Base-by-base conservation (phyloP, 768 basidiomycete species). In the Rhodotorula kratochvilovae region DNA sequence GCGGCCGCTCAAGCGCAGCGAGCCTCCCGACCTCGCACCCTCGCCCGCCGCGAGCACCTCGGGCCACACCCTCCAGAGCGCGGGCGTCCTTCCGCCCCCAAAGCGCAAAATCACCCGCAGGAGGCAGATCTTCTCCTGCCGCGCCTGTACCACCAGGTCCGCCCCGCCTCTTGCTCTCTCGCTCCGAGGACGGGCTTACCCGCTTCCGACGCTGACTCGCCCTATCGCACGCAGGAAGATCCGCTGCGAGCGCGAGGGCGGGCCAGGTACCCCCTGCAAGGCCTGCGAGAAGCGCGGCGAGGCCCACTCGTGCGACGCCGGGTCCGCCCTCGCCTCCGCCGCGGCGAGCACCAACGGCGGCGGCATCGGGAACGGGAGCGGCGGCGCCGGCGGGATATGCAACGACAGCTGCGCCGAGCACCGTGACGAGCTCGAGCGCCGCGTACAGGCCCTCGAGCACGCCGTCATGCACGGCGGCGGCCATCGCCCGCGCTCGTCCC, bases 271-370 rank as follows among this genome's bases (percentile, higher is more conserved):
- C 35, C 35, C 70, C 15, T 71, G 70, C 51, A 51, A 64, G 55
- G 64, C 70, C 7, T 71, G 70, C 35, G 61, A 61, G 56, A 71
- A 71, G 45, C 64, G 70, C 19, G 70, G 70, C 19, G 70, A 71
- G 17, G 19, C 29, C 6, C n/a, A 16, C 5, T 21, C 31, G 35
- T 71, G 70, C 61, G 70, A 71, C 27, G 59, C 56, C 16, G 65
- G 56, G 5, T 36, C 48, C 11, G 36, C 13, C n/a, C 15, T 21
- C 29, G 43, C 19, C 13, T 42, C 27, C 29, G 5, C 16, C 15
- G n/a, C n/a, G 10, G 13, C 3, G 33, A n/a, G 51, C 29, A 13
- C 3, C 53, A 54, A 27, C 7, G 31, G 53, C 53, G 29, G 29
- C 51, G 29, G 33, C 19, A 45, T 1, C 48, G 45, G 33, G 48